Evolutionary conservation across 202 grass and related monocot species (phyloP), one percentile per base, ranked within the genome.

Genomic region (Sporobolus alterniflorus): DNA sequence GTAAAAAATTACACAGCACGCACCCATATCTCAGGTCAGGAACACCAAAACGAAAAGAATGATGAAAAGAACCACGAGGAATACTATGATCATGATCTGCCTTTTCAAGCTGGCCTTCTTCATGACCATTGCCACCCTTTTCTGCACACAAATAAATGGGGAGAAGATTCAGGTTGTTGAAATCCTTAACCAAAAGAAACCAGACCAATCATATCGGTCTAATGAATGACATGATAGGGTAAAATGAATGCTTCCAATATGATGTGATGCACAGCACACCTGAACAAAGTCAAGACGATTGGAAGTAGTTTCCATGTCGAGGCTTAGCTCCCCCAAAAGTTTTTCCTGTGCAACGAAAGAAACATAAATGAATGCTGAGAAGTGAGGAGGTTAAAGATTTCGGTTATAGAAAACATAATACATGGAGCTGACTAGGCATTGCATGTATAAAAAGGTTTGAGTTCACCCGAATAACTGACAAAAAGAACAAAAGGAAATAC

Each of bases 241-340:
- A 40, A 24, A 16, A 26, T 3, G 54, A 20, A 30, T 22, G 56
- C 56, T 33, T 6, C 3, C 28, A 57, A 34, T 1, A 64, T 16
- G 36, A 3, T 68, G n/a, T 64, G 40, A 66, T 34, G 51, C 1
- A 79, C 76, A 64, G 18, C 59, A 66, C 56, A 90, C 93, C 96
- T 96, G 93, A 73, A 99, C 96, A 87, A 99, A 99, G 39, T 99
- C 91, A 40, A 99, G 89, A 60, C 93, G 81, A 67, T 99, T 96
- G 17, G 96, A 88, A 60, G 93, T 99, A 42, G 96, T 99, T 85
- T 99, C 93, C 93, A 96, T 99, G 49, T 99, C 93, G 17, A 94
- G 69, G 83, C 93, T 94, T 63, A 99, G 70, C 39, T 99, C 96
- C 56, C 87, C 93, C 83, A 96, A 65, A 74, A 98, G 94, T 82